Evolutionary conservation across 306 rosid genomes (phyloP).

Genomic region (Medicago truncatula): DNA sequence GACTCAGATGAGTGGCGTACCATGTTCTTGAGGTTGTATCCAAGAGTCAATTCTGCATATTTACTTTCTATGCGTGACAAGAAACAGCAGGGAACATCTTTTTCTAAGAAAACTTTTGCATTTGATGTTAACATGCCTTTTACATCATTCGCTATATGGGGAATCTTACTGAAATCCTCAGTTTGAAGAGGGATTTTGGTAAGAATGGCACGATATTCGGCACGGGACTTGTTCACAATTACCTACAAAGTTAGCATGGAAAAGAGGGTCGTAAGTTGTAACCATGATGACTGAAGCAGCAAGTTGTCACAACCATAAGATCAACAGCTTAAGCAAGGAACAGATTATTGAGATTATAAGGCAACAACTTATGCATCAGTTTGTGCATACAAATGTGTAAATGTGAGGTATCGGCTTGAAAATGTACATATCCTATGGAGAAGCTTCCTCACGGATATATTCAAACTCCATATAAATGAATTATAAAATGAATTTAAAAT

Average conservation of each 20-base stretch:
- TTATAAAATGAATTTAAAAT: constrained; percentile 6
- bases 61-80: constrained; percentile 74
- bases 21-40: constrained; percentile 84
- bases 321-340: constrained; percentile 30
- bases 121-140: constrained; percentile 73
- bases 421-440: constrained; percentile 29
- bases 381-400: background rate
- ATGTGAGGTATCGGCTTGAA: constrained; percentile 18
- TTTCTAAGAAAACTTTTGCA: constrained; percentile 76
- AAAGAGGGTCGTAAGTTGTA: constrained; percentile 16
- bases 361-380: constrained; percentile 29
- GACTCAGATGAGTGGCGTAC: constrained; percentile 50
- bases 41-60: constrained; percentile 75
- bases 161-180: constrained; percentile 68
- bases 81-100: constrained; percentile 81
- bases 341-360: constrained; percentile 20
- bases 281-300: constrained; percentile 20
- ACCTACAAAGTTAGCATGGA: constrained; percentile 55
- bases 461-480: background rate
- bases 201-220: constrained; percentile 68
- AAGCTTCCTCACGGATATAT: constrained; percentile 26
- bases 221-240: constrained; percentile 91
- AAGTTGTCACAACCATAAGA: constrained; percentile 25
- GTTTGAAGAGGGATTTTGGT: constrained; percentile 71
- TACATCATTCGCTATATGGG: constrained; percentile 65